Percentiles rank a stretch among this genome's conserved stretches.
Evolutionary conservation across 129 eudicot species (phyloP).

Genomic region (Solidago caesia): DNA sequence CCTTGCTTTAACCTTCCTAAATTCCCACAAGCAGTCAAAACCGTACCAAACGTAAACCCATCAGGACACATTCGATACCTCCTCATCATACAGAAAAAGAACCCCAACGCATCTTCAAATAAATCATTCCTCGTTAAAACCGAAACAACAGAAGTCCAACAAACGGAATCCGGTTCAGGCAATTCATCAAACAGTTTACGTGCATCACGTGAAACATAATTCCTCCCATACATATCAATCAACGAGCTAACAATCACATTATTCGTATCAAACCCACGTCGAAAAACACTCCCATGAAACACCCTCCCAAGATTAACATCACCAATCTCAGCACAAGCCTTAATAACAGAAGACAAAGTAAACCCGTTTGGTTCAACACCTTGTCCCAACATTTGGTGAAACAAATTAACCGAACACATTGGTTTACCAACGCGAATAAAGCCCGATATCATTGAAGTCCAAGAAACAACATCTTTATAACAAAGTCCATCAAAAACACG

Average conservation of each 20-base stretch:
- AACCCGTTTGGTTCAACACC: conserved; percentile 70
- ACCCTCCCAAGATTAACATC: conserved; percentile 49
- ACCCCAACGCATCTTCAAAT: conserved; percentile 55
- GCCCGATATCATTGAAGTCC: conserved; percentile 85
- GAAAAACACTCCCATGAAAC: conserved; percentile 66
- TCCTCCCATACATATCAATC: conserved; percentile 86
- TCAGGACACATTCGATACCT: conserved; percentile 45
- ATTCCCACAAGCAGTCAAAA: conserved; percentile 77
- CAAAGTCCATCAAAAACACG: conserved; percentile 57
- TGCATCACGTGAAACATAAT: conserved; percentile 33
- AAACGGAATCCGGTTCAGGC: conserved; percentile 64
- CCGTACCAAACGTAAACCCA: conserved; percentile 64
- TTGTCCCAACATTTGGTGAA: conserved; percentile 46
- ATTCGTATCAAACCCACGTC: conserved; percentile 56
- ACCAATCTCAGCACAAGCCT: conserved; percentile 65
- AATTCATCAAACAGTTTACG: conserved; percentile 59
- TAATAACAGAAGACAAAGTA: conserved; percentile 73
- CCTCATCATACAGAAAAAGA: conserved; percentile 51
- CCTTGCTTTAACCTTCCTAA: conserved; percentile 65
- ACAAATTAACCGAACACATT: conserved; percentile 37
- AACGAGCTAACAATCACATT: conserved; percentile 59
- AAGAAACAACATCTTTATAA: conserved; percentile 64
- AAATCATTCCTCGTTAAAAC: conserved; percentile 65
- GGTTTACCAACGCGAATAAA: conserved; percentile 54
- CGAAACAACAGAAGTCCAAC: conserved; percentile 83